Evolutionary conservation across 2,329 filamentous ascomycete species (phyloP), one percentile per base, ranked within the genome.

Genomic region (Fusarium sp.): DNA sequence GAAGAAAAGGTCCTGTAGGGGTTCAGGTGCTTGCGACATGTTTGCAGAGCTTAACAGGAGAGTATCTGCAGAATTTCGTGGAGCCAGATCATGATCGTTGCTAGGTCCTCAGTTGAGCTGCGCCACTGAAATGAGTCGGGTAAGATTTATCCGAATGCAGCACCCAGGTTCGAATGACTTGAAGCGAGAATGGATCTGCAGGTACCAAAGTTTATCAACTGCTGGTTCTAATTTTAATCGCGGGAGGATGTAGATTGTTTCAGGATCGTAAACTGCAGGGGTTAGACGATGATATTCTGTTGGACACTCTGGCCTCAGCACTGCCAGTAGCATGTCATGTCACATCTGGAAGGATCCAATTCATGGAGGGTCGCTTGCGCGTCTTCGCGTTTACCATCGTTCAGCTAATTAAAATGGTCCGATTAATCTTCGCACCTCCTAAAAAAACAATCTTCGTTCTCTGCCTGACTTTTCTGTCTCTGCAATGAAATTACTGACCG

Each of bases 41-140:
- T 1, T 38, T n/a, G 1, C 4, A 8, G 4, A 8, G 5, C 3
- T 32, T 17, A 3, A 6, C 5, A 5, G 3, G 5, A 14, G 3
- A 4, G 30, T 13, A 13, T 41, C 8, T 63, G 8, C 8, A 32
- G 17, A 60, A 3, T 20, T 3, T 15, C 12, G 5, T 14, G 18
- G 9, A 6, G 4, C 10, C n/a, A 20, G 22, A 28, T 5, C 8
- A 22, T 6, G 12, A 2, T 15, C 3, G 3, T 36, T 36, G 13
- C 3, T 8, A n/a, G 24, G 28, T 10, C 11, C 8, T 51, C 15
- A 38, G 42, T 13, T 51, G 32, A 28, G 42, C 17, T 44, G 30
- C 15, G 39, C 26, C 18, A 30, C 20, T 15, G 32, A 36, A 36
- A 15, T 41, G 24, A 38, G 20, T 28, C 42, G 42, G 56, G 20